Conservation (phyloP, 768 basidiomycete genomes). For the Crepidotus variabilis region DNA sequence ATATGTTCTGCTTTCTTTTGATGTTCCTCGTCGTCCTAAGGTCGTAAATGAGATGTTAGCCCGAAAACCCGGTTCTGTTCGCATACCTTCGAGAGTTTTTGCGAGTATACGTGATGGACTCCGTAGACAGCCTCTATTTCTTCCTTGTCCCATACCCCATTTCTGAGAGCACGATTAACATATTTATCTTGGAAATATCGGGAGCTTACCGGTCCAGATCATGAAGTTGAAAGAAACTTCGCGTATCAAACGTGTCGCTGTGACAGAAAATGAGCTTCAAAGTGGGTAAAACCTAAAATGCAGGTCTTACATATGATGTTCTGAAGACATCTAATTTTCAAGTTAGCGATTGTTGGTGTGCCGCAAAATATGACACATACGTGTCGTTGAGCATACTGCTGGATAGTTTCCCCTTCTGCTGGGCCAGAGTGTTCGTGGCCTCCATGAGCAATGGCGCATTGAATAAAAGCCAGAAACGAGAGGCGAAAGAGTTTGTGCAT, state of each 20-base stretch:
- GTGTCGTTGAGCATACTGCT: slow-evolving; percentile 87
- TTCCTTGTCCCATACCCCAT: slow-evolving; percentile 78
- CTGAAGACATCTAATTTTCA: slow-evolving; percentile 70
- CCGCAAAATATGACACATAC: slow-evolving; percentile 46
- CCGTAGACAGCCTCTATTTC: slow-evolving; percentile 97
- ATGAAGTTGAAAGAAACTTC: slow-evolving; percentile 94
- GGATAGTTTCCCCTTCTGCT: slow-evolving; percentile 55
- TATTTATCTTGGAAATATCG: background rate
- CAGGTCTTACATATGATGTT: slow-evolving; percentile 74
- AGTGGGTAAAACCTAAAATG: background rate
- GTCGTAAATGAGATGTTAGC: background rate
- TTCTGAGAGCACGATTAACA: slow-evolving; percentile 34
- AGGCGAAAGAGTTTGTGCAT: slow-evolving; percentile 29
- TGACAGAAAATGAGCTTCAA: background rate
- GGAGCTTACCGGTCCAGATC: slow-evolving; percentile 74
- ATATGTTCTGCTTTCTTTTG: slow-evolving; percentile 80
- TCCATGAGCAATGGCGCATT: slow-evolving; percentile 45
- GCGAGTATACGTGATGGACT: slow-evolving; percentile 87
- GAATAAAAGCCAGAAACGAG: slow-evolving; percentile 35
- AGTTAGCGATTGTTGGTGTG: slow-evolving; percentile 4
- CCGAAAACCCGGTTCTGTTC: background rate
- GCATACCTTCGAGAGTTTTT: slow-evolving; percentile 69
- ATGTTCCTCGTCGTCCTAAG: slow-evolving; percentile 72
- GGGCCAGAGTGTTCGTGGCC: slow-evolving; percentile 54
- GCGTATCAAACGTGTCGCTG: slow-evolving; percentile 78